Evolutionary conservation across 2,329 filamentous ascomycete genomes (phyloP), one percentile per base, ranked within the genome.

Genomic region (Sporothrix inflata): DNA sequence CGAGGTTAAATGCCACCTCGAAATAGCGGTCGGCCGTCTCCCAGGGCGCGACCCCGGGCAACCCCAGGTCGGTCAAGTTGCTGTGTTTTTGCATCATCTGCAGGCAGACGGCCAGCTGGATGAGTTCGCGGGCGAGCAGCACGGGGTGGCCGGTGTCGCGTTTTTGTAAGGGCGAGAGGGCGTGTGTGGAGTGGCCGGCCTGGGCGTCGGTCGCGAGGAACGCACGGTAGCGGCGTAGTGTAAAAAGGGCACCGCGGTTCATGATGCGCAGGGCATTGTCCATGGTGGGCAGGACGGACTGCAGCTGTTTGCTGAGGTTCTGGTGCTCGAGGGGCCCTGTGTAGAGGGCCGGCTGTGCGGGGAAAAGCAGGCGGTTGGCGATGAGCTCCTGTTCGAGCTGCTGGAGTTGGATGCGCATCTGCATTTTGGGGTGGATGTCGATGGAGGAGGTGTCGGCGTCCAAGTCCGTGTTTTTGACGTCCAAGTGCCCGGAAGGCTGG

Each of bases 141-240:
- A 73, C 67, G 2, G 73, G 73, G 16, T 71, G 68, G 30, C 34
- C 60, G 45, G 42, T 5, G 47, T 42, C 63, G n/a, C 51, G 70
- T 21, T 53, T 55, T 34, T 65, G 38, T 30, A 40, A 1, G 27
- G 70, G 2, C 73, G 72, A 47, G 78, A 77, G 0, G 78, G 76
- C 7, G 55, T 74, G 67, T 70, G 79, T 40, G 4, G 16, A 2
- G 30, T 21, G 30, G 0, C 30, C 34, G 8, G 30, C n/a, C 57
- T 61, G 19, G 79, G 74, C 49, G 74, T 72, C 30, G 76, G 75
- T 63, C 79, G 77, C 45, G 79, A 78, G 49, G 79, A 76, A 12
- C 76, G 51, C 16, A 72, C 75, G 49, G 53, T 73, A 40, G 69
- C 71, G 8, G 24, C 67, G 30, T 47, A 71, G 40, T 6, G 57